Evolutionary conservation across 768 basidiomycete species (phyloP).

Genomic region (Filobasidium floriforme): DNA sequence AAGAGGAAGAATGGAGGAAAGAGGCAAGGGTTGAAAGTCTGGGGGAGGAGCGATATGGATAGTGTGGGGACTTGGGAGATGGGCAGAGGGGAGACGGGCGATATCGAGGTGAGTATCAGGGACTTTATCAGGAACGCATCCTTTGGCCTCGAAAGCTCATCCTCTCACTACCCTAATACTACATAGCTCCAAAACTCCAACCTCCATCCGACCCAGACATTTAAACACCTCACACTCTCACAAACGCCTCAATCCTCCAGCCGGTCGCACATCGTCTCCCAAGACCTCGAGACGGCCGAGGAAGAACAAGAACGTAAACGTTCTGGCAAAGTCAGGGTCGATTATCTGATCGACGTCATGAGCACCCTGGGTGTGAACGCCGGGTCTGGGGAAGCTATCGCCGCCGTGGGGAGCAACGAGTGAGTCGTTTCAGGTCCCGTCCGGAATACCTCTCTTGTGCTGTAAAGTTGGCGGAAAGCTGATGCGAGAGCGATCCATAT

Average conservation of each 20-base stretch:
- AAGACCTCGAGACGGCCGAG: constrained; percentile 24
- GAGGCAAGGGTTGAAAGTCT: constrained; percentile 47
- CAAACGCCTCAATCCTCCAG: constrained; percentile 20
- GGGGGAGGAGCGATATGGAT: constrained; percentile 93
- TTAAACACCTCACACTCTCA: constrained; percentile 29
- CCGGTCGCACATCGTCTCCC: constrained; percentile 20
- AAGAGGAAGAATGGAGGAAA: constrained; percentile 6
- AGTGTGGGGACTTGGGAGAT: constrained; percentile 75
- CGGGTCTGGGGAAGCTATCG: constrained; percentile 32
- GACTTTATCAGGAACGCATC: neutral
- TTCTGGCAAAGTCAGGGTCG: constrained; percentile 24
- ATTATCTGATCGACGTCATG: constrained; percentile 39
- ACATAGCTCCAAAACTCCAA: constrained; percentile 29
- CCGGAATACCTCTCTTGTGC: neutral
- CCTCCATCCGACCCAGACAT: constrained; percentile 30
- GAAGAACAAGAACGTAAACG: constrained; percentile 31
- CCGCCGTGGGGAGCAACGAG: constrained; percentile 40
- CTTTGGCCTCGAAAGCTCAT: neutral
- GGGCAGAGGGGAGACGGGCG: constrained; percentile 30
- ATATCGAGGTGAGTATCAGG: constrained; percentile 30
- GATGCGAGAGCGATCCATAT: neutral
- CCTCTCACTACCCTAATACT: neutral
- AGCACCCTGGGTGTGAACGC: constrained; percentile 37
- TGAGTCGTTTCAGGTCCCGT: constrained; percentile 21
- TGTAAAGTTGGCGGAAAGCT: neutral